Evolutionary conservation across 2,329 filamentous ascomycete genomes (phyloP).

Genomic region (Cordyceps farinosa): DNA sequence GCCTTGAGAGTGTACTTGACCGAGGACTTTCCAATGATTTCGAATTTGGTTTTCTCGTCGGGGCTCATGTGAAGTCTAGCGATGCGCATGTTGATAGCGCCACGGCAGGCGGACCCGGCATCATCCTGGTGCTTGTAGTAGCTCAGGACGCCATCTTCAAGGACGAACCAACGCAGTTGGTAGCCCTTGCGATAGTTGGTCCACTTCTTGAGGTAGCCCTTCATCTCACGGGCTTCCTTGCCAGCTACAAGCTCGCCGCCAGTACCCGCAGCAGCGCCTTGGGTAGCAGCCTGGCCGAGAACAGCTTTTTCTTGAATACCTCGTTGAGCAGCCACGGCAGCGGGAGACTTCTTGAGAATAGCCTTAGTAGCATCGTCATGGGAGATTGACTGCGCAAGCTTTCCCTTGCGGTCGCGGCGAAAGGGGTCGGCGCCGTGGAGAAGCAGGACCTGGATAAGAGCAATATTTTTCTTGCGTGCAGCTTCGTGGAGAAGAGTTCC

Average conservation of each 20-base stretch:
- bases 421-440: constrained; percentile 96
- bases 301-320: constrained; percentile 98
- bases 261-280: constrained; percentile 49
- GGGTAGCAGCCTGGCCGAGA: constrained; percentile 66
- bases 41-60: constrained; percentile 95
- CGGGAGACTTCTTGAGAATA: constrained; percentile 90
- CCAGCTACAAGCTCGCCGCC: constrained; percentile 63
- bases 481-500: constrained; percentile 93
- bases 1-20: constrained; percentile 98
- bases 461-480: constrained; percentile 75
- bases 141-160: constrained; percentile 94
- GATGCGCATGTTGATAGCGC: constrained; percentile 98
- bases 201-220: constrained; percentile 98
- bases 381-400: constrained; percentile 91
- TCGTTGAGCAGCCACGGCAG: constrained; percentile 87
- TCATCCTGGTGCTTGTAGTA: constrained; percentile 99
- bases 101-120: constrained; percentile 89
- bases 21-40: constrained; percentile 96
- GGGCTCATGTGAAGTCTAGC: constrained; percentile 92
- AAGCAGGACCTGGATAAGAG: constrained; percentile 83
- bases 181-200: constrained; percentile 98
- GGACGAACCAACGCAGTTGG: constrained; percentile 94
- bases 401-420: constrained; percentile 88
- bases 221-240: constrained; percentile 93
- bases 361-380: constrained; percentile 86